phyloP scores from a whole-genome alignment of 1,284 basidiomycete genomes.

The Cutaneotrichosporon sp. region DNA sequence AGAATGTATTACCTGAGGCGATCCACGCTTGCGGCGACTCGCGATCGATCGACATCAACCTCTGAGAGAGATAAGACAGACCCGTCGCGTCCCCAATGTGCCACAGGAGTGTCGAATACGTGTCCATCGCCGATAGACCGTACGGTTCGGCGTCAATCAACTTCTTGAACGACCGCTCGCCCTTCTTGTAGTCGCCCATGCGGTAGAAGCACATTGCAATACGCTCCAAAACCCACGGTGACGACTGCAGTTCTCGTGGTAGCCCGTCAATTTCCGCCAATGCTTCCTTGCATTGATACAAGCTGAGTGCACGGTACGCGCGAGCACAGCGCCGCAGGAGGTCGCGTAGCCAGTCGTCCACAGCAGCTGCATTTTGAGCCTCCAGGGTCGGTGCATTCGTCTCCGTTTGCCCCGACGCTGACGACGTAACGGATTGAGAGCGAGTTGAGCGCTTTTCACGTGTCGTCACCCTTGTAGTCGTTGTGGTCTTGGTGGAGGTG shows the following conservation, averaged over 20 bases:
- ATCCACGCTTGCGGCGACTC: conserved; percentile 88
- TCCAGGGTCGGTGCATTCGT: conserved; percentile 61
- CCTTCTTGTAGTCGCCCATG: conserved; percentile 73
- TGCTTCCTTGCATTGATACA: conserved; percentile 70
- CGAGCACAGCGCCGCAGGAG: conserved; percentile 73
- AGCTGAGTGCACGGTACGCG: conserved; percentile 64
- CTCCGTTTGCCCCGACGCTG: conserved; percentile 61
- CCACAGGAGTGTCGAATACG: conserved; percentile 90
- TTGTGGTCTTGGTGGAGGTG: conserved; percentile 16
- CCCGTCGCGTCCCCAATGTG: conserved; percentile 74
- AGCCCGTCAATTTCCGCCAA: conserved; percentile 69
- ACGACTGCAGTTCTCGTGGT: conserved; percentile 67
- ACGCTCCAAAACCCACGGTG: conserved; percentile 71
- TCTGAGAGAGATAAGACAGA: conserved; percentile 83
- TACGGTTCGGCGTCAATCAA: conserved; percentile 76
- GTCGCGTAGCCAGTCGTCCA: conserved; percentile 76
- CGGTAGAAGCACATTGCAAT: conserved; percentile 82
- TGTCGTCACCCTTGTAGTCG: conserved; percentile 11
- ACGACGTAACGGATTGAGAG: conserved; percentile 48
- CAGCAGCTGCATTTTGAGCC: conserved; percentile 63
- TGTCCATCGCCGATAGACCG: conserved; percentile 82
- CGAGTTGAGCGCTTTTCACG: conserved; percentile 28
- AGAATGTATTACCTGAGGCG: conserved; percentile 87
- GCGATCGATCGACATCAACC: conserved; percentile 73
- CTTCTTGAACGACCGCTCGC: conserved; percentile 76